These are phyloP conservation scores for Hygrocybe coccinea DNA, from an alignment of 768 basidiomycete species.

Conservation along the genomic window DNA sequence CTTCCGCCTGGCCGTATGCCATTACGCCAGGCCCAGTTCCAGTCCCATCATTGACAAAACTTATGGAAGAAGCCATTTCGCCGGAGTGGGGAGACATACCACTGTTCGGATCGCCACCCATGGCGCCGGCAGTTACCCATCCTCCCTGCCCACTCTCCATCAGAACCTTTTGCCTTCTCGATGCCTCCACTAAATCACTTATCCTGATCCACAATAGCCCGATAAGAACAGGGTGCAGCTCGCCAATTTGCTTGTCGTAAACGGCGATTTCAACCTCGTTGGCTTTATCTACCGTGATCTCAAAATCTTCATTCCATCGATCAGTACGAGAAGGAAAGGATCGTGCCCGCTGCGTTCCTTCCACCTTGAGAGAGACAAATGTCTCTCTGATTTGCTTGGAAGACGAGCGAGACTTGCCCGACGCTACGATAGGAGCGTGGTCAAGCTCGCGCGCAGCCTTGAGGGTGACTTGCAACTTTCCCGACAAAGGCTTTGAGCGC, in stretches of 20 bases:
- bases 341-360: slow-evolving; percentile 87
- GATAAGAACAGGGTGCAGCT: slow-evolving; percentile 79
- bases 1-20: slow-evolving; percentile 52
- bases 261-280: slow-evolving; percentile 97
- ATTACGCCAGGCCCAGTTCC: slow-evolving; percentile 35
- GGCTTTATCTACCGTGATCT: slow-evolving; percentile 94
- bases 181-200: slow-evolving; percentile 88
- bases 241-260: slow-evolving; percentile 85
- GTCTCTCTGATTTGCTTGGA: slow-evolving; percentile 82
- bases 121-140: slow-evolving; percentile 94
- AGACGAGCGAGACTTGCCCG: slow-evolving; percentile 60
- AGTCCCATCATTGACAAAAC: slow-evolving; percentile 43
- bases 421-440: slow-evolving; percentile 73
- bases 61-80: slow-evolving; percentile 43
- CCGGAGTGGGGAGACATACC: slow-evolving; percentile 31
- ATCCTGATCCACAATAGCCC: slow-evolving; percentile 94
- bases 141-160: slow-evolving; percentile 82
- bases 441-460: slow-evolving; percentile 92
- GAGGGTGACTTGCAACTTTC: slow-evolving; percentile 83
- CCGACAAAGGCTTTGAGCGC: slow-evolving; percentile 89
- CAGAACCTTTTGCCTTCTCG: slow-evolving; percentile 86
- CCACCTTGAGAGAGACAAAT: slow-evolving; percentile 89
- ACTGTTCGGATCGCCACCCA: slow-evolving; percentile 57
- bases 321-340: slow-evolving; percentile 93
- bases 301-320: slow-evolving; percentile 97